phyloP scores from a whole-genome alignment of 306 rosid genomes.

The Quercus wislizeni region DNA sequence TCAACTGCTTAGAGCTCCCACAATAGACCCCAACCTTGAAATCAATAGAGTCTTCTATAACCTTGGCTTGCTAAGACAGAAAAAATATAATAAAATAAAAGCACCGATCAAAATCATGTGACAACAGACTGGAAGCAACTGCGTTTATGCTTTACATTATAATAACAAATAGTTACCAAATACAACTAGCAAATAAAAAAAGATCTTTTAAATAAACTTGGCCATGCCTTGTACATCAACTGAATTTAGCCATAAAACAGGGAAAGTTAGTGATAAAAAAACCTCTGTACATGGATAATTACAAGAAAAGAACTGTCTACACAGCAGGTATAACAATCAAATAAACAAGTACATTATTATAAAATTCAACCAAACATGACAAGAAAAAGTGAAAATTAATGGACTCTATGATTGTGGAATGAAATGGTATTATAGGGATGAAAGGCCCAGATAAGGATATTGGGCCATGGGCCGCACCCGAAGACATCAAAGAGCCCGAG shows the following conservation, averaged over 20 bases:
- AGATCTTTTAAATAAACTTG: conserved; percentile 2
- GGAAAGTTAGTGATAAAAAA: conserved; percentile 7
- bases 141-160: background rate
- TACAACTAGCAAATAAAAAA: conserved; percentile 5
- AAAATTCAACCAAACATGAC: background rate
- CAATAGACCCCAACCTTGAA: conserved; percentile 66
- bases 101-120: conserved; percentile 10
- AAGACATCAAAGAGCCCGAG: no score
- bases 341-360: background rate
- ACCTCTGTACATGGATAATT: background rate
- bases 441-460: no score
- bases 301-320: conserved; percentile 4
- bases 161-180: background rate
- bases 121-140: background rate
- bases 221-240: background rate
- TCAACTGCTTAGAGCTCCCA: conserved; percentile 63
- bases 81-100: background rate
- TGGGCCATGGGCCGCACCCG: no score
- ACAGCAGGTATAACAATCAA: conserved; percentile 15
- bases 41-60: conserved; percentile 69
- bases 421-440: no score
- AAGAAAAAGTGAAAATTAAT: no score
- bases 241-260: conserved; percentile 1
- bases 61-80: conserved; percentile 73
- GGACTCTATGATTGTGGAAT: no score